Base-by-base conservation (phyloP, 345 rosid genomes). In the Mercurialis annua region DNA sequence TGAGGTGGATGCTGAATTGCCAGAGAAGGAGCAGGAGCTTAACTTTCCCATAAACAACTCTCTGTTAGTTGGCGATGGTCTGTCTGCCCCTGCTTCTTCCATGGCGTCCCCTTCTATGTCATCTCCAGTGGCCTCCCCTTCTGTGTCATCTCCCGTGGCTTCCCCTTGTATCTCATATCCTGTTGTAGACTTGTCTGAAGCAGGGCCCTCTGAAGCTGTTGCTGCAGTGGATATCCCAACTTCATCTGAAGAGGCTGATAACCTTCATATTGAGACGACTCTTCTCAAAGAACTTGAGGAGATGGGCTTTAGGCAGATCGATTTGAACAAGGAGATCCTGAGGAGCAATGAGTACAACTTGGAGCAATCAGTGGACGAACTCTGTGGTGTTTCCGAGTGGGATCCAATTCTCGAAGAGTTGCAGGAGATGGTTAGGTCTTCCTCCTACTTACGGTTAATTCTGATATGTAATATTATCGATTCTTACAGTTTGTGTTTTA, bases 231-330 rank as follows among this genome's bases (percentile, higher is more conserved):
- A 36, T 40, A 55, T 52, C 18, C 65, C 74, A 21, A 12, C 69
- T 2, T 59, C 69, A 18, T 24, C 66, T 1, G 68, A 59, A 4
- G 78, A 59, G 47, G 38, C 47, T 5, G 59, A 54, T 40, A 72
- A 71, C 43, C 67, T 69, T 48, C 73, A 44, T 17, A 67, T 80
- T 17, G 95, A 86, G 86, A 53, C 51, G 66, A 53, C 65, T 5
- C 89, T 92, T 44, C 92, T 92, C 16, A 88, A 80, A 81, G 97
- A 92, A 70, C 93, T 92, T 0, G 92, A 85, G 71, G 88, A 84
- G 56, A 94, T 94, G 99, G 99, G 99, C 51, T 91, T 94, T 83
- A 89, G 83, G 84, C 89, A 87, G 83, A 77, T 86, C 17, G 89
- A 87, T 77, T 50, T 89, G 83, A 90, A 95, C 87, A 91, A 87